These are phyloP conservation scores for Mycena crocata DNA, from an alignment of 768 basidiomycete genomes.

Conservation along the genomic window DNA sequence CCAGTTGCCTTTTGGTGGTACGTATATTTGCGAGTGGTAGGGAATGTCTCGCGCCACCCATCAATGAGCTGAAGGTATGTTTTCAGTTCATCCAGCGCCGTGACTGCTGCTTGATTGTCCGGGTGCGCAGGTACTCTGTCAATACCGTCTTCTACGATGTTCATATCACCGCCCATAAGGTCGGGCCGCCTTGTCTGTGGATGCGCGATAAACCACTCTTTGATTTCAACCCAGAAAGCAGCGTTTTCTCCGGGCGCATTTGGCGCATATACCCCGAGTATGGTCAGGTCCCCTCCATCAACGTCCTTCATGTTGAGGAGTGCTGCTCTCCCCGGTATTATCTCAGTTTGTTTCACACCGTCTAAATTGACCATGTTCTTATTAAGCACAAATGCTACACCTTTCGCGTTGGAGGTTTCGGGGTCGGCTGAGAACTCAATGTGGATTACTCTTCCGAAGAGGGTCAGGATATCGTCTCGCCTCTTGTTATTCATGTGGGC, in stretches of 20 bases:
- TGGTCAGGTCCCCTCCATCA: neutral
- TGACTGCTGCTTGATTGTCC: neutral
- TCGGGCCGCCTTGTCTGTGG: neutral
- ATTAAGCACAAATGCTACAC: slow-evolving; percentile 34
- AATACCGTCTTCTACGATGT: neutral
- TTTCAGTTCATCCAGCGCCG: neutral
- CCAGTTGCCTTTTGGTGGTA: neutral
- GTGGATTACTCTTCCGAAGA: neutral
- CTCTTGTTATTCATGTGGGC: neutral
- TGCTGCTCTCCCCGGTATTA: slow-evolving; percentile 35
- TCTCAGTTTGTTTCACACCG: neutral
- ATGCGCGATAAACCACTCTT: neutral
- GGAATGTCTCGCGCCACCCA: neutral
- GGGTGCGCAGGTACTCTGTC: neutral
- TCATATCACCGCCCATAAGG: neutral
- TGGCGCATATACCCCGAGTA: slow-evolving; percentile 52
- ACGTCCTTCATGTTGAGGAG: slow-evolving; percentile 1
- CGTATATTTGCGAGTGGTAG: neutral
- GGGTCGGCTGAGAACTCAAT: slow-evolving; percentile 5
- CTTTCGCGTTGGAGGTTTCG: slow-evolving; percentile 1
- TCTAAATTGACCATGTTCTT: slow-evolving; percentile 20
- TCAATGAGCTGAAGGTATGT: neutral
- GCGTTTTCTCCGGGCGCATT: slow-evolving; percentile 32
- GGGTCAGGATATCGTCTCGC: neutral
- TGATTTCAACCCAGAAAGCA: neutral